phyloP scores from a whole-genome alignment of 495 filamentous ascomycete genomes.

The Penicillium bovifimosum region DNA sequence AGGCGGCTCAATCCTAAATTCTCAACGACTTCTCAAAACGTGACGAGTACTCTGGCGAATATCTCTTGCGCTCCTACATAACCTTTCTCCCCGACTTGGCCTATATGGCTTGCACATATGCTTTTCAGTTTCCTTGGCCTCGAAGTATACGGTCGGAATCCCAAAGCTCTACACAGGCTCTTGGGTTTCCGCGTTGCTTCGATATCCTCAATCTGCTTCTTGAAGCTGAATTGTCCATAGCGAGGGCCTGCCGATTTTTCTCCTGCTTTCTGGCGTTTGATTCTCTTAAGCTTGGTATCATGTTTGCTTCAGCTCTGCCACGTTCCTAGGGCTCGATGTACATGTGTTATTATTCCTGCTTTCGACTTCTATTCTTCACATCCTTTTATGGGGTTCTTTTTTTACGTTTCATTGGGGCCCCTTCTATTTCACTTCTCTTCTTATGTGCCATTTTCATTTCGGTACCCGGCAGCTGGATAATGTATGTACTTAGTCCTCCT shows the following conservation, averaged over 20 bases:
- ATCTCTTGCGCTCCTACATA: slow-evolving; percentile 26
- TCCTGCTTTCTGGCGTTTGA: slow-evolving; percentile 24
- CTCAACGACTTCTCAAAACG: slow-evolving; percentile 34
- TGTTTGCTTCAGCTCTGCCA: slow-evolving; percentile 37
- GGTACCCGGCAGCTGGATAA: slow-evolving; percentile 38
- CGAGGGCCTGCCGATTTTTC: slow-evolving; percentile 30
- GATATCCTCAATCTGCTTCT: slow-evolving; percentile 5
- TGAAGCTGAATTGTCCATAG: slow-evolving; percentile 28
- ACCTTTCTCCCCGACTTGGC: slow-evolving; percentile 16
- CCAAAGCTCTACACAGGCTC: not conserved
- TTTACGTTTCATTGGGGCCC: slow-evolving; percentile 10
- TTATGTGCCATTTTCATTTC: slow-evolving; percentile 30
- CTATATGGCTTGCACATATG: slow-evolving; percentile 37
- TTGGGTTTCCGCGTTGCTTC: not conserved
- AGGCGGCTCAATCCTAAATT: slow-evolving; percentile 6
- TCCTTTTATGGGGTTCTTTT: slow-evolving; percentile 10
- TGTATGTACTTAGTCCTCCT: slow-evolving; percentile 43
- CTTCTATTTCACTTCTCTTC: slow-evolving; percentile 24
- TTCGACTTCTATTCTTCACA: slow-evolving; percentile 9
- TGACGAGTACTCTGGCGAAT: slow-evolving; percentile 35
- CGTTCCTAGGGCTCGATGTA: slow-evolving; percentile 39
- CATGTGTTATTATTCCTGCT: slow-evolving; percentile 16
- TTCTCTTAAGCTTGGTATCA: slow-evolving; percentile 26
- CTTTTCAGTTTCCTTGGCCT: slow-evolving; percentile 15
- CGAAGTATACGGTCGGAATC: not conserved